Evolutionary conservation across 306 rosid species (phyloP), one percentile per base, ranked within the genome.

Genomic region (Begonia fuchsioides): DNA sequence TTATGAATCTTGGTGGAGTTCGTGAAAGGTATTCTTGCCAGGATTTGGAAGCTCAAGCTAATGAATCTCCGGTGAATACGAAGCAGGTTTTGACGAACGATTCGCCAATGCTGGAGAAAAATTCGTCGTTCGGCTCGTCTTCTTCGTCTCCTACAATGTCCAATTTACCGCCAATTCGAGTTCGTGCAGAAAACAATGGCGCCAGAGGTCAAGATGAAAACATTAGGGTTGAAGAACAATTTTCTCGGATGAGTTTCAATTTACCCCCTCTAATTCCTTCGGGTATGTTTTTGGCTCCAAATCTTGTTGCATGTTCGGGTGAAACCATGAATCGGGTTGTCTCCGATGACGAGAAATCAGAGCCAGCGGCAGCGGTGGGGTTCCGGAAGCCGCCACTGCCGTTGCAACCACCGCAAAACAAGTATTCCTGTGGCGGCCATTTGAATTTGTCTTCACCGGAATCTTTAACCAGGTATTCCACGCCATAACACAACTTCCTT

Each of bases 101-200:
- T 13, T 84, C 93, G 3, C 78, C 86, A 3, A 49, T 72, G 56
- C 63, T 77, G 59, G 95, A 83, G 52, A 83, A 70, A 13, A 59
- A 32, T 62, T 65, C 78, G 1, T 69, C 83, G 0, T 67, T 54
- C 19, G 81, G 76, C 8, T 81, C 95, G 14, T 68, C 79, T 41
- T 65, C 93, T 51, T 68, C 83, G 1, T 67, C 87, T 17, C 83
- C 94, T 38, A 81, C 93, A 2, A 54, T 76, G 73, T 71, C 83
- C 0, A 92, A 77, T 64, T 63, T 92, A 65, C 93, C 96, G n/a
- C 96, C 87, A 1, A 77, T 92, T 62, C 79, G 87, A 59, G 86
- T 92, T 47, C 82, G 81, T 0, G 71, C 75, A 13, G 93, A 81
- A 6, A 87, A 80, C 7, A 62, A 43, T 47, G 74, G 61, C 32